These are phyloP conservation scores for Comarum palustre DNA, from an alignment of 306 rosid species.

Conservation along the genomic window DNA sequence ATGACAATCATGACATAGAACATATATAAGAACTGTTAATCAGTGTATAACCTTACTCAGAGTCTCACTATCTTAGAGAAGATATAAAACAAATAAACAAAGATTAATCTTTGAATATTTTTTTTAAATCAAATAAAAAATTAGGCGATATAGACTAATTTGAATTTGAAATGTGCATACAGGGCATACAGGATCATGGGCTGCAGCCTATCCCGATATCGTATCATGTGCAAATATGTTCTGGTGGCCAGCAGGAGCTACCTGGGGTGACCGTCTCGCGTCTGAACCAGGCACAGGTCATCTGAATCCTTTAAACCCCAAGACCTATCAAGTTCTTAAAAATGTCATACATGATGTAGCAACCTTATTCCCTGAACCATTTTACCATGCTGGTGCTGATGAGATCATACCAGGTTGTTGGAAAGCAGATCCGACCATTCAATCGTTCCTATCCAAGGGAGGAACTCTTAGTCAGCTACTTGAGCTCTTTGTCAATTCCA, in stretches of 20 bases:
- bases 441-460: constrained; percentile 43
- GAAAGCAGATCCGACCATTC: constrained; percentile 65
- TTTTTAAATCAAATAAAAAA: not conserved
- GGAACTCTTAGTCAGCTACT: constrained; percentile 74
- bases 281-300: constrained; percentile 90
- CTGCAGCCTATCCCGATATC: constrained; percentile 74
- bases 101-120: too few species aligned
- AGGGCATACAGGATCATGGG: constrained; percentile 95
- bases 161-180: constrained; percentile 15
- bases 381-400: constrained; percentile 70
- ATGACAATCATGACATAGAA: too few species aligned
- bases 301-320: constrained; percentile 78
- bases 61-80: not conserved
- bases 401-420: constrained; percentile 82
- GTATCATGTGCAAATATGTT: constrained; percentile 85
- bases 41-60: not conserved
- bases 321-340: constrained; percentile 65
- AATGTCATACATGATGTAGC: constrained; percentile 60
- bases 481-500: constrained; percentile 61
- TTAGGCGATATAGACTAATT: not conserved
- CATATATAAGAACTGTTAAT: too few species aligned
- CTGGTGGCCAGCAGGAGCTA: constrained; percentile 64
- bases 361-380: constrained; percentile 62
- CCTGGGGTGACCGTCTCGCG: constrained; percentile 53
- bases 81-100: too few species aligned